Evolutionary conservation across 257 asterid species (phyloP).

Genomic region (Lithospermum erythrorhizon): DNA sequence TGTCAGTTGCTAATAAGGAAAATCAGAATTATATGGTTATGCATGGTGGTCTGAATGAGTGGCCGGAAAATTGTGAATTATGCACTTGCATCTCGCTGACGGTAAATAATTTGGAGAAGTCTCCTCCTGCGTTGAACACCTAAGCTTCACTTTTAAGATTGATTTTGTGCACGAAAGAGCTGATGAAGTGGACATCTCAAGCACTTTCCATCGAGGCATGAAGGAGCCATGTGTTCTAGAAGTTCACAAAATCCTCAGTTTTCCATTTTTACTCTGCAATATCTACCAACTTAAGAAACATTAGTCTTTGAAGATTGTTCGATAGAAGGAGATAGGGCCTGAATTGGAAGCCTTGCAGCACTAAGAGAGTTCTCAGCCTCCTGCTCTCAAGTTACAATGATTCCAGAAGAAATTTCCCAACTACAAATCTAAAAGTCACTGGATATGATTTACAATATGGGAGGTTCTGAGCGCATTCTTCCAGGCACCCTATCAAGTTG

Average conservation of each 20-base stretch:
- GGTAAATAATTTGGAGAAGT: background rate
- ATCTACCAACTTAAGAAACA: background rate
- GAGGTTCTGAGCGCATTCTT: no score
- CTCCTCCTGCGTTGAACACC: background rate
- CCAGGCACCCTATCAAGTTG: background rate
- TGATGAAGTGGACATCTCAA: no score
- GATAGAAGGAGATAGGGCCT: background rate
- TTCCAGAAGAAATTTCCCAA: background rate
- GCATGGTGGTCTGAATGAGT: no score
- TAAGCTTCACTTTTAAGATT: background rate
- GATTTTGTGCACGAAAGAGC: background rate
- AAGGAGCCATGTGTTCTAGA: background rate
- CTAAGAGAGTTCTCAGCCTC: background rate
- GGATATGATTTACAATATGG: background rate
- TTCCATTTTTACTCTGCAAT: background rate
- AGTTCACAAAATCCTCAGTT: background rate
- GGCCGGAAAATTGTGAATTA: no score
- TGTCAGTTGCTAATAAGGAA: no score
- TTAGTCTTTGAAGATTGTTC: background rate
- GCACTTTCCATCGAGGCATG: background rate
- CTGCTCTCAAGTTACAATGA: no score
- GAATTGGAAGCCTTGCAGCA: background rate
- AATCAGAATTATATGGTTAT: no score
- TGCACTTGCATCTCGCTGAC: no score
- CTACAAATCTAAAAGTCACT: conserved; percentile 2